These are phyloP conservation scores for Tricholoma saponaceum DNA, from an alignment of 768 basidiomycete genomes.

Conservation along the genomic window DNA sequence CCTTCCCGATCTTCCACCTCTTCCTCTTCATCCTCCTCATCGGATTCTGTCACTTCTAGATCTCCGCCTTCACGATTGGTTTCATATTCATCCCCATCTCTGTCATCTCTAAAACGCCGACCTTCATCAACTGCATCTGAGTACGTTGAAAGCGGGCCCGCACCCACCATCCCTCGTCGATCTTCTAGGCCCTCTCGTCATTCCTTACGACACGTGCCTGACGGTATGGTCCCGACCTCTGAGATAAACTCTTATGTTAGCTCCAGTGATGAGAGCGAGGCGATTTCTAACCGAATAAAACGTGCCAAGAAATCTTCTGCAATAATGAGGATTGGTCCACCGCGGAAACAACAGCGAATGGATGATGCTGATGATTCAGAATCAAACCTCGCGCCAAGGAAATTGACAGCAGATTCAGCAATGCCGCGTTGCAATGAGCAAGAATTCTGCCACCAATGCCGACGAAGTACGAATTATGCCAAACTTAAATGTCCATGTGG, in stretches of 20 bases:
- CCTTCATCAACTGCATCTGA: neutral
- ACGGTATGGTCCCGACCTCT: constrained; percentile 10
- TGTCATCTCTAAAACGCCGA: neutral
- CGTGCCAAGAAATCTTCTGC: neutral
- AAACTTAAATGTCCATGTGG: constrained; percentile 11
- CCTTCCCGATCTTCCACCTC: neutral
- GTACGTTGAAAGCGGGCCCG: neutral
- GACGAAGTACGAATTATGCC: neutral
- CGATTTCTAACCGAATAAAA: neutral
- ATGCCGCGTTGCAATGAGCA: constrained; percentile 6
- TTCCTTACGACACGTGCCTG: constrained; percentile 3
- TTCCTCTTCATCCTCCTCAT: neutral
- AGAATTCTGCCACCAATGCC: constrained; percentile 21
- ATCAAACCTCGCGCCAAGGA: neutral
- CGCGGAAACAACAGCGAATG: neutral
- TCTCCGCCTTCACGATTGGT: neutral
- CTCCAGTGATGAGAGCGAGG: constrained; percentile 5
- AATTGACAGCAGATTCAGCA: neutral
- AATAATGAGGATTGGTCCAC: neutral
- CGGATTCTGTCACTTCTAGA: neutral
- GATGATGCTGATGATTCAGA: neutral
- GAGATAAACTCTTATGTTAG: constrained; percentile 8
- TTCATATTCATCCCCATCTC: neutral
- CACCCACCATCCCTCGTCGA: neutral
- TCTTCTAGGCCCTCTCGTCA: neutral